Evolutionary conservation across 805 yeast species (phyloP).

Genomic region (Ascoidea rubescens): DNA sequence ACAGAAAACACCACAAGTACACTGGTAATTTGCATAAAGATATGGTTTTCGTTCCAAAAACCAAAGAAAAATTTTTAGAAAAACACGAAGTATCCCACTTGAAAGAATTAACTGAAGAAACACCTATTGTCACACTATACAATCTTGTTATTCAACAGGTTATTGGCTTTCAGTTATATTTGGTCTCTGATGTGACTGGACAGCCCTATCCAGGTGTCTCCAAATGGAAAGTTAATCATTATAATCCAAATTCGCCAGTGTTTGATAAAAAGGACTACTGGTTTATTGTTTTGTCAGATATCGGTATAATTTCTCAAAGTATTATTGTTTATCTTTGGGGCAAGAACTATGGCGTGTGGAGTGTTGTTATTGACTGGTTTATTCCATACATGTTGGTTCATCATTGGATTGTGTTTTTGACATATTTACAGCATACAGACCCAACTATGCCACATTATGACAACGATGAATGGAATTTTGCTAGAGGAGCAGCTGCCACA

Average conservation of each 20-base stretch:
- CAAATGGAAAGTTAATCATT: constrained; percentile 31
- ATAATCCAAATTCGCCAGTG: constrained; percentile 39
- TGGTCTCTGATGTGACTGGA: constrained; percentile 42
- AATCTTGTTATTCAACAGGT: constrained; percentile 37
- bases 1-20: constrained; percentile 48
- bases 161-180: constrained; percentile 39
- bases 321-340: constrained; percentile 39
- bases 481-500: constrained; percentile 55
- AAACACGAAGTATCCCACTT: constrained; percentile 20
- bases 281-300: constrained; percentile 40
- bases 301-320: constrained; percentile 34
- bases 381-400: constrained; percentile 46
- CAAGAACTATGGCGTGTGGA: constrained; percentile 31
- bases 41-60: constrained; percentile 45
- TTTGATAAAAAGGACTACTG: constrained; percentile 41
- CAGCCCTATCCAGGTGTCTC: constrained; percentile 32
- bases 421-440: constrained; percentile 50
- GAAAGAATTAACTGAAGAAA: constrained; percentile 36
- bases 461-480: constrained; percentile 44
- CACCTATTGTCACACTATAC: constrained; percentile 34
- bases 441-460: constrained; percentile 46
- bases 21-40: constrained; percentile 48
- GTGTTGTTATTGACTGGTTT: constrained; percentile 40
- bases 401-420: constrained; percentile 53
- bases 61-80: constrained; percentile 30